Conservation (phyloP, 495 filamentous ascomycete genomes). For the Neurospora tetrasperma region DNA sequence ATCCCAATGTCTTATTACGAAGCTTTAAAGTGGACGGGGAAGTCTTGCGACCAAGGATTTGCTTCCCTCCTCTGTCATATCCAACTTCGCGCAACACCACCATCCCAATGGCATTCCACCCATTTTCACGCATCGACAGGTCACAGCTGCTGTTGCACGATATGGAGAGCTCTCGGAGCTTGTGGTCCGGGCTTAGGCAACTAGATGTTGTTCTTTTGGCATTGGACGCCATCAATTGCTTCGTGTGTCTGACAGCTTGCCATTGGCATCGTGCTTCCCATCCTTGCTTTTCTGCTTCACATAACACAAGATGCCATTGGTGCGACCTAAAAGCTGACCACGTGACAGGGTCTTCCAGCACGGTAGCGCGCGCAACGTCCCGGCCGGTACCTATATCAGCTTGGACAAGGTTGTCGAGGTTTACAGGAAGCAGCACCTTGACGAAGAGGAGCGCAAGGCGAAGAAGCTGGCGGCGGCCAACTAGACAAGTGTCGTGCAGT, state of each 20-base stretch:
- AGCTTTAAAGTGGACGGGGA: not conserved
- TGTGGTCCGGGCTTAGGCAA: not conserved
- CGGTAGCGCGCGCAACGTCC: slow-evolving; percentile 34
- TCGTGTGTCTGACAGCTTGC: not conserved
- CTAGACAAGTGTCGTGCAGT: slow-evolving; percentile 8
- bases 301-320: slow-evolving; percentile 4
- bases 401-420: slow-evolving; percentile 37
- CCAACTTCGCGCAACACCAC: not conserved
- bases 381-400: slow-evolving; percentile 33
- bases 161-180: not conserved
- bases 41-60: not conserved
- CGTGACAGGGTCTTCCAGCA: slow-evolving; percentile 32
- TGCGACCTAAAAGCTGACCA: slow-evolving; percentile 16
- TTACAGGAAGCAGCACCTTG: slow-evolving; percentile 35
- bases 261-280: not conserved
- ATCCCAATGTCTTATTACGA: not conserved
- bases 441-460: slow-evolving; percentile 36
- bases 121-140: not conserved
- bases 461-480: slow-evolving; percentile 28
- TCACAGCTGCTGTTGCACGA: not conserved
- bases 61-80: not conserved
- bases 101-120: not conserved
- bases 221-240: not conserved
- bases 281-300: not conserved
- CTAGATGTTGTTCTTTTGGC: not conserved